phyloP scores from a whole-genome alignment of 129 eudicot species.

The Deinandra increscens region DNA sequence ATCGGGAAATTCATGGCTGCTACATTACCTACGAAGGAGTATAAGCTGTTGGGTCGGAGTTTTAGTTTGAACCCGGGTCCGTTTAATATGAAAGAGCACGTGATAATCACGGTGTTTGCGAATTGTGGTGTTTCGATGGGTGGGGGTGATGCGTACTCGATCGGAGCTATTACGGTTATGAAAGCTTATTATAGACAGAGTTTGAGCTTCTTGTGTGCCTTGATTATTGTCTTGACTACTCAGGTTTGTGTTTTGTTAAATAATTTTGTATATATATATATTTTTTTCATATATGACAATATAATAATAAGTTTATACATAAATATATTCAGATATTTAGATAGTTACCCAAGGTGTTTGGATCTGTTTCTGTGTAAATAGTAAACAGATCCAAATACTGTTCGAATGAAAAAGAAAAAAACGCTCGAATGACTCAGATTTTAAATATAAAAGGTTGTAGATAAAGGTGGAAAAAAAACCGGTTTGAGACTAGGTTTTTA shows the following conservation, averaged over 20 bases:
- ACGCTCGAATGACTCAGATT: too few relatives aligned
- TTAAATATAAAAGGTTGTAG: too few relatives aligned
- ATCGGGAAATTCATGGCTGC: slow-evolving; percentile 87
- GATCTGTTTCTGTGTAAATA: too few relatives aligned
- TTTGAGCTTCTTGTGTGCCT: slow-evolving; percentile 56
- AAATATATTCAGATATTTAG: too few relatives aligned
- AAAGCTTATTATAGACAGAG: slow-evolving; percentile 81
- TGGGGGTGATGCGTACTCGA: slow-evolving; percentile 93
- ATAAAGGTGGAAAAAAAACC: too few relatives aligned
- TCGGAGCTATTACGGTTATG: slow-evolving; percentile 95
- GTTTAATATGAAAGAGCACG: slow-evolving; percentile 90
- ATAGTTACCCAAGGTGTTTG: too few relatives aligned
- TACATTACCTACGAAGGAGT: slow-evolving; percentile 53
- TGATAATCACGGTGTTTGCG: slow-evolving; percentile 79
- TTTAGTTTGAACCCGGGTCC: slow-evolving; percentile 92
- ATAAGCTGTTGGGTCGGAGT: slow-evolving; percentile 43
- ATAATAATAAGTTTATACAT: too few relatives aligned
- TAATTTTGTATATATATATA: too few relatives aligned
- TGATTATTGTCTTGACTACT: slow-evolving; percentile 76
- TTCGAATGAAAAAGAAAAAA: too few relatives aligned
- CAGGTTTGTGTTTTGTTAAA: slow-evolving; percentile 45
- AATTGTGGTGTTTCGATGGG: slow-evolving; percentile 80
- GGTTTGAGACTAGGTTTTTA: too few relatives aligned
- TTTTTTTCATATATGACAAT: too few relatives aligned
- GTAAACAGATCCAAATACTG: too few relatives aligned